These are phyloP conservation scores for Aspergillus sp. DNA, from an alignment of 2,329 filamentous ascomycete genomes.

Conservation along the genomic window DNA sequence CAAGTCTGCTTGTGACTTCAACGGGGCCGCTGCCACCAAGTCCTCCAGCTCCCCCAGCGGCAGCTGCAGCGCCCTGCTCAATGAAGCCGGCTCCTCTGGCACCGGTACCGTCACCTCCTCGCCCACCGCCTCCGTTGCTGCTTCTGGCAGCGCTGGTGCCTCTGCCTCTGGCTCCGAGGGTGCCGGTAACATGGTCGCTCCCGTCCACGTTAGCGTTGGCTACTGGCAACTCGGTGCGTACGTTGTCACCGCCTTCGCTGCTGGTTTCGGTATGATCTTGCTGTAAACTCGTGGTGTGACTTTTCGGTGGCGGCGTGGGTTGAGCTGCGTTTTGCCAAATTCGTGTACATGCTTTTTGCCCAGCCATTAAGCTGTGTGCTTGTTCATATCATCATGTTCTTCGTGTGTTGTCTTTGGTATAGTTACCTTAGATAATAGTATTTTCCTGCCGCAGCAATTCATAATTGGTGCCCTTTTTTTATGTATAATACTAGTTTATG, in stretches of 20 bases:
- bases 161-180: conserved; percentile 17
- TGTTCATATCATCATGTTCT: no score
- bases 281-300: conserved; percentile 24
- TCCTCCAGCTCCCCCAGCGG: conserved; percentile 25
- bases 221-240: conserved; percentile 34
- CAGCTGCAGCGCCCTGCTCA: conserved; percentile 30
- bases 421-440: no score
- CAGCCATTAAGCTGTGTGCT: no score
- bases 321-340: no score
- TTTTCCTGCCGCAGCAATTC: no score
- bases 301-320: no score
- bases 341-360: no score
- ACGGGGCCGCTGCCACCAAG: conserved; percentile 34
- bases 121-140: conserved; percentile 22
- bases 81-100: conserved; percentile 32
- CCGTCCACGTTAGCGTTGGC: conserved; percentile 26
- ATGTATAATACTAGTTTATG: no score
- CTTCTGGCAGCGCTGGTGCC: conserved; percentile 6
- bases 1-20: conserved; percentile 37
- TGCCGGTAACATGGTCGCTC: conserved; percentile 21
- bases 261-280: conserved; percentile 39
- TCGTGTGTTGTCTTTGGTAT: no score
- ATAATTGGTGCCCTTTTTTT: no score
- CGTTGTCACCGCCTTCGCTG: conserved; percentile 31
- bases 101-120: conserved; percentile 32